Percentiles rank a stretch among this genome's conserved stretches.
These are phyloP conservation scores for Solanum medicagineum DNA, from an alignment of 257 asterid species.

Conservation along the genomic window DNA sequence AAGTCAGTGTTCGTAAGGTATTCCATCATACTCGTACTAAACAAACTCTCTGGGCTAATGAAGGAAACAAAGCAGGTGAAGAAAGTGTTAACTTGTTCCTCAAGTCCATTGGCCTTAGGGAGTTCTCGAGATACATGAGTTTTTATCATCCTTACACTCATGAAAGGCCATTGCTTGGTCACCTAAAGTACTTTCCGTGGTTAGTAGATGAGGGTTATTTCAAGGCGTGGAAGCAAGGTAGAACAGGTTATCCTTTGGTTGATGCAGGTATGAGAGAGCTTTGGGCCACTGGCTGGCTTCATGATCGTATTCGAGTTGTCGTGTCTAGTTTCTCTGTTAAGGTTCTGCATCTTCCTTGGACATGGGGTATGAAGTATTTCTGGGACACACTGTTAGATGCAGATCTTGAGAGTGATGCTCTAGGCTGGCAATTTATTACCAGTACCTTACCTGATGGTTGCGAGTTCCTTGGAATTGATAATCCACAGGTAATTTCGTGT, in stretches of 20 bases:
- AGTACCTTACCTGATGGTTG: slow-evolving; percentile 82
- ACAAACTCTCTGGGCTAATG: slow-evolving; percentile 82
- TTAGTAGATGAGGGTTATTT: slow-evolving; percentile 69
- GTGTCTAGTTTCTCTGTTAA: slow-evolving; percentile 91
- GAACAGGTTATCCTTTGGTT: slow-evolving; percentile 89
- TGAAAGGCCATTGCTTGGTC: slow-evolving; percentile 80
- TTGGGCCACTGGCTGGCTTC: slow-evolving; percentile 97
- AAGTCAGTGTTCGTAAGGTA: slow-evolving; percentile 80
- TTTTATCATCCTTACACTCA: slow-evolving; percentile 86
- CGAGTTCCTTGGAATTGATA: slow-evolving; percentile 68
- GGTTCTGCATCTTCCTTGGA: slow-evolving; percentile 90
- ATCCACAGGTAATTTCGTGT: slow-evolving; percentile 53
- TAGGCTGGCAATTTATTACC: slow-evolving; percentile 88
- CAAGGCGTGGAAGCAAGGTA: slow-evolving; percentile 90
- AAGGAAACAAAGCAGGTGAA: slow-evolving; percentile 76
- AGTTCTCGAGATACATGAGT: slow-evolving; percentile 82
- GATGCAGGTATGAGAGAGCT: slow-evolving; percentile 98
- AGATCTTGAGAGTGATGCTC: slow-evolving; percentile 92
- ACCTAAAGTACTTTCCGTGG: slow-evolving; percentile 76
- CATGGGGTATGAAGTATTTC: slow-evolving; percentile 96
- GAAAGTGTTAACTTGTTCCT: slow-evolving; percentile 87
- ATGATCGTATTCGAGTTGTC: slow-evolving; percentile 81
- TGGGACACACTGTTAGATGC: slow-evolving; percentile 95
- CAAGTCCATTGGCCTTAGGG: slow-evolving; percentile 82
- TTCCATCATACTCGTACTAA: slow-evolving; percentile 75